These are phyloP conservation scores for Lithocarpus polystachyus DNA, from an alignment of 306 rosid species.

Conservation along the genomic window DNA sequence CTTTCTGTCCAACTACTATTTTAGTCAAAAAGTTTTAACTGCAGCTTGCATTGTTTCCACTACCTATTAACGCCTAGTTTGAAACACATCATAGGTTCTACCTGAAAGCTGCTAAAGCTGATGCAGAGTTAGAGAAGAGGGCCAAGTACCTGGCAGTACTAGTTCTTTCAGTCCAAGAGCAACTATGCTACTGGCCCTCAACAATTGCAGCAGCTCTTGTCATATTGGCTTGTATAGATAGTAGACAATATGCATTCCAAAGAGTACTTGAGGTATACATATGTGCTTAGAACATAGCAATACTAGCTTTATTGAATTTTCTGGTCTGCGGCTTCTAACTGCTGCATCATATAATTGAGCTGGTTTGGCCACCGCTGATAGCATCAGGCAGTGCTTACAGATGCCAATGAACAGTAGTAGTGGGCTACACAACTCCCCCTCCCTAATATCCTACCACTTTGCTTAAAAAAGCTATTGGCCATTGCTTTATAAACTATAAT, in stretches of 20 bases:
- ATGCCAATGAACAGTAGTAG: not conserved
- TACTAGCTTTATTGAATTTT: not conserved
- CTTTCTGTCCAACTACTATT: slow-evolving; percentile 3
- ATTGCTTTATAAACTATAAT: not conserved
- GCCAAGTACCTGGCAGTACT: slow-evolving; percentile 63
- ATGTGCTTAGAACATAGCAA: not conserved
- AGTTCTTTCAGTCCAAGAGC: slow-evolving; percentile 59
- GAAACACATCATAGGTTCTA: slow-evolving; percentile 59
- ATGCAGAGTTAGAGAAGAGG: slow-evolving; percentile 62
- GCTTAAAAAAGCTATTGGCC: not conserved
- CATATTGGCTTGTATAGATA: slow-evolving; percentile 66
- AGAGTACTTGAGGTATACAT: slow-evolving; percentile 58
- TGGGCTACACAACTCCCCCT: too few relatives aligned
- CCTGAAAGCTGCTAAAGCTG: slow-evolving; percentile 74
- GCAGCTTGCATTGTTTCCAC: slow-evolving; percentile 3
- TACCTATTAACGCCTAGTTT: not conserved
- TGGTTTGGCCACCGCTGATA: not conserved
- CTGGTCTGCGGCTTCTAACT: not conserved
- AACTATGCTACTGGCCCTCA: slow-evolving; percentile 72
- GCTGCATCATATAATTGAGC: not conserved
- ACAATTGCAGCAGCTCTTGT: slow-evolving; percentile 94
- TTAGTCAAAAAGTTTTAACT: not conserved
- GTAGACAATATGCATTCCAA: slow-evolving; percentile 41
- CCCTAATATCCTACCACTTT: not conserved
- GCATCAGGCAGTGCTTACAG: not conserved